These are phyloP conservation scores for Aspergillus egyptiacus DNA, from an alignment of 495 filamentous ascomycete species.

Conservation along the genomic window DNA sequence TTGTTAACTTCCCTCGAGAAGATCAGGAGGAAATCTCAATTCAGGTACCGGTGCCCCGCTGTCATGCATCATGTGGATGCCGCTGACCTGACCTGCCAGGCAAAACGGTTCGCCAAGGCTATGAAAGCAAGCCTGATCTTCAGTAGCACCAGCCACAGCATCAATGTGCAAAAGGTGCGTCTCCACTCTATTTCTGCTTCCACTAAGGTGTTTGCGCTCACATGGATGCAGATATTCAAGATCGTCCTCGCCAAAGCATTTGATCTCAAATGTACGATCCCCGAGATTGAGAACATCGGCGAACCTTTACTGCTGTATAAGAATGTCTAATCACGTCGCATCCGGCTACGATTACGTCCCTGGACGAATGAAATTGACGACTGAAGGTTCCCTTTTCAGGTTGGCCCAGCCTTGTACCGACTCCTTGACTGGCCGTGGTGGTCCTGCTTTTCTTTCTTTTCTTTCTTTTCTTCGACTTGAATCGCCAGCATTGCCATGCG, in stretches of 20 bases:
- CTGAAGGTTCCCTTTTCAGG: constrained; percentile 21
- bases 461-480: constrained; percentile 21
- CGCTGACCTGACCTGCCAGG: constrained; percentile 44
- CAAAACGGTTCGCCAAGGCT: constrained; percentile 91
- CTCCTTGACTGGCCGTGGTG: constrained; percentile 10
- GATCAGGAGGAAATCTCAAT: constrained; percentile 98
- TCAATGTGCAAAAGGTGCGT: constrained; percentile 96
- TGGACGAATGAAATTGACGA: constrained; percentile 39
- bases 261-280: constrained; percentile 97
- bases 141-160: constrained; percentile 96
- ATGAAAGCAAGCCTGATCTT: constrained; percentile 98
- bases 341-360: constrained; percentile 32
- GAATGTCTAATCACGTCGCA: constrained; percentile 46
- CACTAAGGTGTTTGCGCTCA: constrained; percentile 19
- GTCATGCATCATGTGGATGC: not conserved
- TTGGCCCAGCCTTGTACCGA: constrained; percentile 8
- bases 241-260: constrained; percentile 98
- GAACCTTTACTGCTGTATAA: constrained; percentile 95
- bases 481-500: constrained; percentile 28
- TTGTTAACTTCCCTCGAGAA: constrained; percentile 94
- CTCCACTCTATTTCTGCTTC: not conserved
- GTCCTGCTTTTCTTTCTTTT: constrained; percentile 22
- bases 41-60: constrained; percentile 58
- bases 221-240: constrained; percentile 79
- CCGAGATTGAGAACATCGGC: constrained; percentile 94